phyloP scores from a whole-genome alignment of 2,329 filamentous ascomycete species.

The Alternaria ethzedia region DNA sequence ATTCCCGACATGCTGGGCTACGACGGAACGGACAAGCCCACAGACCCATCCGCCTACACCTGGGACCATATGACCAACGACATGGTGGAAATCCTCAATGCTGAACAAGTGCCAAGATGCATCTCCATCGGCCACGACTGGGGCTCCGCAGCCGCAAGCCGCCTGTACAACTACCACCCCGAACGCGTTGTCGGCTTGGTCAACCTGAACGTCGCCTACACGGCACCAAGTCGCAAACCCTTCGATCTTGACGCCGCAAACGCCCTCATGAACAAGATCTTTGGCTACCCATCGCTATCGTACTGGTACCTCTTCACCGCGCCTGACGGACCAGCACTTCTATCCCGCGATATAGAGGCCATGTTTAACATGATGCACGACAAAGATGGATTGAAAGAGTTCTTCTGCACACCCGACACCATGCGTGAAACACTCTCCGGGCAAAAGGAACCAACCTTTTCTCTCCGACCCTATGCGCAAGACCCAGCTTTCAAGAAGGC shows the following conservation, averaged over 20 bases:
- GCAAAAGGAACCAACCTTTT: neutral
- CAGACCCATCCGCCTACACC: slow-evolving; percentile 27
- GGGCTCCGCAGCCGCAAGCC: slow-evolving; percentile 52
- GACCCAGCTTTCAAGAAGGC: slow-evolving; percentile 37
- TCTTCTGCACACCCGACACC: slow-evolving; percentile 48
- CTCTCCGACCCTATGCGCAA: slow-evolving; percentile 44
- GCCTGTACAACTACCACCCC: slow-evolving; percentile 53
- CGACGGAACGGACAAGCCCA: slow-evolving; percentile 45
- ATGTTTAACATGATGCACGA: slow-evolving; percentile 47
- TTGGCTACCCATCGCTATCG: slow-evolving; percentile 48
- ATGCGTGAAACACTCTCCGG: slow-evolving; percentile 39
- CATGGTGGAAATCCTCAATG: slow-evolving; percentile 35
- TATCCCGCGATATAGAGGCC: slow-evolving; percentile 50
- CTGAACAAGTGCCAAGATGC: slow-evolving; percentile 26
- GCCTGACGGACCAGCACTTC: slow-evolving; percentile 48
- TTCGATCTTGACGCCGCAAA: slow-evolving; percentile 51
- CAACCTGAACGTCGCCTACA: slow-evolving; percentile 54
- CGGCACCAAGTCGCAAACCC: slow-evolving; percentile 35
- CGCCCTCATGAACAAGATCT: slow-evolving; percentile 33
- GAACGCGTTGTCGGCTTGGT: slow-evolving; percentile 52
- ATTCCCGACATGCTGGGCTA: slow-evolving; percentile 50
- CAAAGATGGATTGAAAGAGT: slow-evolving; percentile 41
- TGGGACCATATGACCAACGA: slow-evolving; percentile 33
- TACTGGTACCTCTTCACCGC: slow-evolving; percentile 58
- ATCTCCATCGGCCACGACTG: slow-evolving; percentile 60